A percentile compares a stretch with the other conserved stretches of the same genome.
phyloP scores from a whole-genome alignment of 169 alveolate species.

The Eimeria sp. region DNA sequence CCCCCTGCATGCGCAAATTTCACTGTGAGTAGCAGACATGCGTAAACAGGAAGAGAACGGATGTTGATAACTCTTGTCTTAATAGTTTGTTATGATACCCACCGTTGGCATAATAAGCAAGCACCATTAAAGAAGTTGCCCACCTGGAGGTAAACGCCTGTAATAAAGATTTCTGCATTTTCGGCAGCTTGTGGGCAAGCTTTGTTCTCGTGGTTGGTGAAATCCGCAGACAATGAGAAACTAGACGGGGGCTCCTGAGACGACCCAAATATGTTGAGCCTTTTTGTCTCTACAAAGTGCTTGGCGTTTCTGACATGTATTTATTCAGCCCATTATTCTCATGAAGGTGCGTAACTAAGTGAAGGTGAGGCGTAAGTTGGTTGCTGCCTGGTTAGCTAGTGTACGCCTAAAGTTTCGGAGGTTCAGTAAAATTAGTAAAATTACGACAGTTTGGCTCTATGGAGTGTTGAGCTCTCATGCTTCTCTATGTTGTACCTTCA shows the following conservation, averaged over 20 bases:
- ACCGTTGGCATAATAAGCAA: background rate
- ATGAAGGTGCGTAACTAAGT: background rate
- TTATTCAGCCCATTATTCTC: background rate
- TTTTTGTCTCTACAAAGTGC: background rate
- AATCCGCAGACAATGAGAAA: slow-evolving; percentile 36
- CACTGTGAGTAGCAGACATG: background rate
- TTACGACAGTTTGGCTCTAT: background rate
- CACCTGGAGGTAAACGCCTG: slow-evolving; percentile 56
- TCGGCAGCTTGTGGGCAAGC: background rate
- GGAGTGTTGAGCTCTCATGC: background rate
- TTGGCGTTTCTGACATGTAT: background rate
- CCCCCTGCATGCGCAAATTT: slow-evolving; percentile 45
- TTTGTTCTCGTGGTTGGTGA: background rate
- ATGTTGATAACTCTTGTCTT: background rate
- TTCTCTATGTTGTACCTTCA: slow-evolving; percentile 19
- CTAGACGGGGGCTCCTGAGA: slow-evolving; percentile 53
- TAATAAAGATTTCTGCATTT: background rate
- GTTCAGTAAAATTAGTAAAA: background rate
- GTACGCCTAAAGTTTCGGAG: background rate
- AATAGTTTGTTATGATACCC: background rate
- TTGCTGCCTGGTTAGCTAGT: background rate
- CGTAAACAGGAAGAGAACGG: background rate
- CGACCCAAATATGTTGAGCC: background rate
- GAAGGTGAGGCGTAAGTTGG: background rate
- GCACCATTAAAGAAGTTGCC: background rate